Evolutionary conservation across 495 filamentous ascomycete genomes (phyloP).

Genomic region (Talaromyces wortmannii): DNA sequence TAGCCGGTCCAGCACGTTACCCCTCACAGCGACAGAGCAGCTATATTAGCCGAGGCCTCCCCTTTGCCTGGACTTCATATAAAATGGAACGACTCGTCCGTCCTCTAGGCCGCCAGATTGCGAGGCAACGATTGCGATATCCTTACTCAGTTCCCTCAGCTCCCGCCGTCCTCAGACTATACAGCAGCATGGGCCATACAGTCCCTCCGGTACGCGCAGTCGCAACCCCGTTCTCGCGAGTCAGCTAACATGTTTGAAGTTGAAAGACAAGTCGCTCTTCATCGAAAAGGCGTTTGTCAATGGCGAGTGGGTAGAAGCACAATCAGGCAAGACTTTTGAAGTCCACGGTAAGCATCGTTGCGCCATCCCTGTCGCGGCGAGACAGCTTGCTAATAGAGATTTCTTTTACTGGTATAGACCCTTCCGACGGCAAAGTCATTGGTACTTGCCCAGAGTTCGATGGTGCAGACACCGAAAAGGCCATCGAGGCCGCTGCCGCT

Average conservation of each 20-base stretch:
- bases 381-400: constrained; percentile 4
- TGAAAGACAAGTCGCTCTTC: constrained; percentile 77
- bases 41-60: not conserved
- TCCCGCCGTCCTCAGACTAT: constrained; percentile 22
- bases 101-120: constrained; percentile 30
- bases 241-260: constrained; percentile 31
- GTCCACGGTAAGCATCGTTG: constrained; percentile 49
- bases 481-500: constrained; percentile 67
- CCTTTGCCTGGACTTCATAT: not conserved
- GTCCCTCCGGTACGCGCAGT: constrained; percentile 30
- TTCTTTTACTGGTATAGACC: constrained; percentile 45
- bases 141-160: constrained; percentile 28
- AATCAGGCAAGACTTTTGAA: constrained; percentile 74
- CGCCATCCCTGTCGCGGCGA: not conserved
- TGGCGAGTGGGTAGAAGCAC: constrained; percentile 72
- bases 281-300: constrained; percentile 80
- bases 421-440: constrained; percentile 71
- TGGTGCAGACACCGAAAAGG: constrained; percentile 63
- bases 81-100: constrained; percentile 35
- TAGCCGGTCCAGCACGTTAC: not conserved
- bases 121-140: constrained; percentile 30
- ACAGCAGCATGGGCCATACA: constrained; percentile 35
- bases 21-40: not conserved
- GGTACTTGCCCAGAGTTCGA: constrained; percentile 80
- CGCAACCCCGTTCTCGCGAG: not conserved